Evolutionary conservation across 1,284 basidiomycete species (phyloP).

Genomic region (Ceratobasidium sp.): DNA sequence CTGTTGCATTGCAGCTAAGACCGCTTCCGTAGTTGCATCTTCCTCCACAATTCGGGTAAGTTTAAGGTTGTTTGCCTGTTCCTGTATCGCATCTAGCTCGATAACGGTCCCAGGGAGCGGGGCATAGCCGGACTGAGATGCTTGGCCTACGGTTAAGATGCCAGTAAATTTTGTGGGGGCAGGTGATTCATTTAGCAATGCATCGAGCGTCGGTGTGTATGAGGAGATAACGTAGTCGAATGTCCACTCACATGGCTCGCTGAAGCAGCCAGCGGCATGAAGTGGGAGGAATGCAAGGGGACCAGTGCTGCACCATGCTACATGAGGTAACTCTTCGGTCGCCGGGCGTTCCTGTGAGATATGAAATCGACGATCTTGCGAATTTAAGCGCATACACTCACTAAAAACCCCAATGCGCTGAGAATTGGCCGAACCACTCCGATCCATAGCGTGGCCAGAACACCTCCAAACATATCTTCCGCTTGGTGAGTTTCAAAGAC

Average conservation of each 20-base stretch:
- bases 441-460: not conserved
- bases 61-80: not conserved
- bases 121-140: not conserved
- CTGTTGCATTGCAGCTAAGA: not conserved
- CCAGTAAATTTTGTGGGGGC: too few relatives aligned
- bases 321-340: not conserved
- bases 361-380: not conserved
- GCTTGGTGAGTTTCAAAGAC: not conserved
- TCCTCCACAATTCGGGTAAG: not conserved
- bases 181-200: not conserved
- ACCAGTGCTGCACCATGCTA: conserved; percentile 15
- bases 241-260: not conserved
- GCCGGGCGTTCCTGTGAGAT: not conserved
- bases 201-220: conserved; percentile 9
- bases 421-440: conserved; percentile 17
- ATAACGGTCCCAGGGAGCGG: not conserved
- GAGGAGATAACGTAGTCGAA: conserved; percentile 18
- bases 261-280: conserved; percentile 9
- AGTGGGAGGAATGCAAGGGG: conserved; percentile 7
- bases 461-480: not conserved
- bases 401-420: not conserved
- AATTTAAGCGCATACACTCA: not conserved
- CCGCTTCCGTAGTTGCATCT: not conserved
- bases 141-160: conserved; percentile 6
- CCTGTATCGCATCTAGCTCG: not conserved